Evolutionary conservation across 1,284 basidiomycete species (phyloP), one percentile per base, ranked within the genome.

Genomic region (Pseudozyma tsukubaensis): DNA sequence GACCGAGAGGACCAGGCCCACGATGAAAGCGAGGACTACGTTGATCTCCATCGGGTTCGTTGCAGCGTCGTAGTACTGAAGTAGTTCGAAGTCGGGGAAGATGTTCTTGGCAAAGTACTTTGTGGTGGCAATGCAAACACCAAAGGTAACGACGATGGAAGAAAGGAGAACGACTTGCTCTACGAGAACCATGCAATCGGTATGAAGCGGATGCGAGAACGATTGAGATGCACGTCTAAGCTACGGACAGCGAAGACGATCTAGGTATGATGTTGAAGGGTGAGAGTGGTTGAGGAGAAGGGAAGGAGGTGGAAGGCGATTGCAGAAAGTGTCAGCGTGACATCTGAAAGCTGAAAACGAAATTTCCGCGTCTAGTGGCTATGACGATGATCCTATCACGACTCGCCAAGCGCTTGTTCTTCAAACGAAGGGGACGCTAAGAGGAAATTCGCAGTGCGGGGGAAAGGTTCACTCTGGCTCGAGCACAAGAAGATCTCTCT

Each of bases 41-140:
- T 76, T 74, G 53, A 76, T 56, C 65, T 83, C 82, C 78, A 79
- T 82, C 63, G 79, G 67, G 44, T 71, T 50, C 36, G 80, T 78
- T 40, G 80, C 81, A 7, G 49, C 48, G 64, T 76, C 76, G 66
- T 76, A 60, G 51, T 73, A 76, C 39, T 50, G 51, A 57, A 83
- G 56, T 35, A 64, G 67, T 58, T 73, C 65, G 24, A 76, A 60
- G 37, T 57, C 39, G 29, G 73, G 56, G 16, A 76, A 65, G 35
- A 71, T 29, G 47, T 59, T 40, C 50, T 58, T 58, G 24, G 71
- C 70, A 16, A 64, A 52, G 51, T 53, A 68, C 49, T 76, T 69
- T 34, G 59, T 63, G 29, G 62, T 40, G 18, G 63, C 59, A 51
- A 76, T 57, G 52, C 68, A 72, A 42, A 59, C 39, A 34, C 63